Percentiles rank a stretch among this genome's conserved stretches.
phyloP scores from a whole-genome alignment of 768 basidiomycete species.

The Podaxis carcinomalis region DNA sequence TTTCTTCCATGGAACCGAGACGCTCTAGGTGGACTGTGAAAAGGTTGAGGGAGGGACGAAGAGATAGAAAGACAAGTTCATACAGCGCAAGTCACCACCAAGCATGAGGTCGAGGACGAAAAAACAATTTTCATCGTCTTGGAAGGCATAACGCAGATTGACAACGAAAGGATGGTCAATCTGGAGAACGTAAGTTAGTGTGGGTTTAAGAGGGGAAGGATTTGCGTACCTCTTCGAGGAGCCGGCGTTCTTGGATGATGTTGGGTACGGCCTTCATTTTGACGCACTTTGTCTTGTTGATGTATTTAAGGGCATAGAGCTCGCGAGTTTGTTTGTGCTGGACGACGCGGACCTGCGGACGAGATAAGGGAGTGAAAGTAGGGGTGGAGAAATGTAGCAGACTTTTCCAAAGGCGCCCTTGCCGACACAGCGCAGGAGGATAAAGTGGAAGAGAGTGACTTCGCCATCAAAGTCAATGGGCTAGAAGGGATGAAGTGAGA shows the following conservation, averaged over 20 bases:
- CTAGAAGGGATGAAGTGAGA: conserved; percentile 32
- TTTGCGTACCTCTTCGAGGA: conserved; percentile 83
- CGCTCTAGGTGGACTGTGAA: conserved; percentile 82
- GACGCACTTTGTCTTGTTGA: conserved; percentile 96
- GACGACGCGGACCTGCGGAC: conserved; percentile 87
- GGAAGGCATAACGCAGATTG: conserved; percentile 93
- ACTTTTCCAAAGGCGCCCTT: conserved; percentile 99
- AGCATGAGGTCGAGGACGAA: conserved; percentile 98
- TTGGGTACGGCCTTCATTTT: conserved; percentile 99
- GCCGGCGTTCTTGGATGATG: conserved; percentile 91
- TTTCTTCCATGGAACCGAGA: conserved; percentile 68
- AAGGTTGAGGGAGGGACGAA: conserved; percentile 10
- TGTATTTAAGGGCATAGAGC: conserved; percentile 97
- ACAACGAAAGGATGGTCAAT: conserved; percentile 95
- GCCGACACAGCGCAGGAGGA: conserved; percentile 92
- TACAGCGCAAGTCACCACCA: conserved; percentile 91
- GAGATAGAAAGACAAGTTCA: conserved; percentile 22
- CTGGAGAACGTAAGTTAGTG: conserved; percentile 32
- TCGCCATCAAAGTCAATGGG: conserved; percentile 95
- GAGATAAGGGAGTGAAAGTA: conserved; percentile 14
- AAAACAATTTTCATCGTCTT: conserved; percentile 98
- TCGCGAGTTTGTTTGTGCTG: conserved; percentile 99
- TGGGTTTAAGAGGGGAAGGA: conserved; percentile 2
- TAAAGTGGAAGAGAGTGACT: conserved; percentile 95
- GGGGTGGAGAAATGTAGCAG: conserved; percentile 14